Base-by-base conservation (phyloP, 108 stramenopile species). In the Phaeodactylum tricornutum region DNA sequence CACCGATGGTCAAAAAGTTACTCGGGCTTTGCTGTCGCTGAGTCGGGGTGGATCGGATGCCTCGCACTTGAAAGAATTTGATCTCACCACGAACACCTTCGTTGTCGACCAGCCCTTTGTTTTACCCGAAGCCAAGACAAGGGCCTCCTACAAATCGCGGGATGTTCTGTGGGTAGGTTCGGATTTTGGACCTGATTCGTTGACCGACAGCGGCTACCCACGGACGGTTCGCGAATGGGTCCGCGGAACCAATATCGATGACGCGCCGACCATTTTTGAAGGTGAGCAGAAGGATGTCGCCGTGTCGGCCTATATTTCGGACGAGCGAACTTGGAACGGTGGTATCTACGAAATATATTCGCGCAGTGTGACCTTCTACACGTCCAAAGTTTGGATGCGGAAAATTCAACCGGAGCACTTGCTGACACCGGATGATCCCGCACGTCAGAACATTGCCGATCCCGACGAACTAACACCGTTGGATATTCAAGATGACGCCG, bases 31-130 rank as follows among this genome's bases (percentile, higher is more conserved):
- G 48, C 27, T 91, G 17, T 55, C 45, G 22, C 73, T 92, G 8
- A 86, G 81, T 19, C 74, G 84, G 38, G 93, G 93, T 50, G 95
- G 95, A 32, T 72, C 84, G 48, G 95, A 96, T 78, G 95, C 95
- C 5, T 67, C 53, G 25, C 67, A 79, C 49, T 29, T 82, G 27
- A 86, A 91, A 34, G 95, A 96, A 50, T 92, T 93, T 62, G 90
- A 93, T 61, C 51, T 95, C 47, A 21, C 63, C 23, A 70, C 75
- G 5, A 53, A 69, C 29, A 54, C 65, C n/a, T 96, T 96, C 68
- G 83, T 96, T 1, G 36, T 32, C 8, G 74, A 76, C 1, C 37
- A 41, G 9, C 73, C 73, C 28, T 85, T 91, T 57, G 15, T 43
- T 2, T 34, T 87, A 15, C 80, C 84, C 2, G 92, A 87, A 47